A percentile compares a stretch with the other conserved stretches of the same genome.
These are phyloP conservation scores for Tylopilus sp. DNA, from an alignment of 768 basidiomycete genomes.

Conservation along the genomic window DNA sequence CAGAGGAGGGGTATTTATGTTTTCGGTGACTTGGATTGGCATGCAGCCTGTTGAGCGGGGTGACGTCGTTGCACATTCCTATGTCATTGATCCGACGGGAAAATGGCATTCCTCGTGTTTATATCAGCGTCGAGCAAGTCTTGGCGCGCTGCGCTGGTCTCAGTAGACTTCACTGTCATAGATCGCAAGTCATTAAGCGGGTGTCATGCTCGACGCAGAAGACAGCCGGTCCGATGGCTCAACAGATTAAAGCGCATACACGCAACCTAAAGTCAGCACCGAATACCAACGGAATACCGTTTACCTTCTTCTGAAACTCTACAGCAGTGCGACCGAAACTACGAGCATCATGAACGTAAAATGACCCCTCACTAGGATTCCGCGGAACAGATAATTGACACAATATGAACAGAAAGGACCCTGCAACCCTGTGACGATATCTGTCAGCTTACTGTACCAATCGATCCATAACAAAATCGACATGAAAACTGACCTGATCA, in stretches of 20 bases:
- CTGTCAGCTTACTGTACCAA: not conserved
- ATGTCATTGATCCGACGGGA: not conserved
- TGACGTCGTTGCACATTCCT: conserved; percentile 14
- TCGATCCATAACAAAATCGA: not conserved
- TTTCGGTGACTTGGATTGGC: not conserved
- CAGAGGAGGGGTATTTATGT: conserved; percentile 23
- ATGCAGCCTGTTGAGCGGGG: not conserved
- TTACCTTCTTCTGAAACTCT: not conserved
- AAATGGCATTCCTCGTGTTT: conserved; percentile 2
- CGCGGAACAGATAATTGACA: not conserved
- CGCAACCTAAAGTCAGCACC: not conserved
- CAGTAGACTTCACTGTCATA: too few species aligned
- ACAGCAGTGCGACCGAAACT: not conserved
- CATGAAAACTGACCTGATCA: not conserved
- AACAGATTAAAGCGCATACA: conserved; percentile 2
- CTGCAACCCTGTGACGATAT: not conserved
- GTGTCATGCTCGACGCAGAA: not conserved
- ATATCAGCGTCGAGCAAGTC: too few species aligned
- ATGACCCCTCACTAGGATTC: not conserved
- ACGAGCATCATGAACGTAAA: not conserved
- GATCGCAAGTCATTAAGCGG: not conserved
- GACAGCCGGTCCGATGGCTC: not conserved
- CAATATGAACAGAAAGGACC: not conserved
- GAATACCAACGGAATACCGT: not conserved
- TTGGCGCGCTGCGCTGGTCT: too few species aligned